Evolutionary conservation across 768 basidiomycete genomes (phyloP), one percentile per base, ranked within the genome.

Genomic region (Boletus coccyginus): DNA sequence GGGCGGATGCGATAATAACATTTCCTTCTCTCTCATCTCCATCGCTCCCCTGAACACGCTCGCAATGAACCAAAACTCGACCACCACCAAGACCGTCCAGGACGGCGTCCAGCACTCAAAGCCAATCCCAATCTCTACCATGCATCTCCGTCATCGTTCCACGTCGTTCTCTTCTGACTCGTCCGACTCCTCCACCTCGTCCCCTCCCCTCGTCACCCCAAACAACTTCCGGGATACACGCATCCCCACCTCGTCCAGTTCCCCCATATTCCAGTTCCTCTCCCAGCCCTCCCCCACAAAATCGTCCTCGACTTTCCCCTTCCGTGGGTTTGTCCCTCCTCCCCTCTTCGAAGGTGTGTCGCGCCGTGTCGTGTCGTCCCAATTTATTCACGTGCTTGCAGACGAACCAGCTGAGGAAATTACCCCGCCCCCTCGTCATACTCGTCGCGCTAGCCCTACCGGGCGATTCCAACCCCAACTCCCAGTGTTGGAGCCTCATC

Each of bases 191-290:
- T 72, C 81, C 43, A 77, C 76, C 54, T 82, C 86, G 2, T 75
- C 82, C 13, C 77, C 78, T 3, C 80, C 82, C 40, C 69, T 80
- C 21, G 74, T 74, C 40, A 84, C 84, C 3, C 86, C 85, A 24
- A 66, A 75, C 45, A 75, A 76, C 11, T 59, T 73, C 2, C 60
- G 68, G 12, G 72, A 75, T 3, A 75, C 80, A 3, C 77, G 76
- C 44, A 64, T 84, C 46, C 73, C 77, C 8, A 66, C 78, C 11
- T 83, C 85, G 5, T 81, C 87, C 7, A 80, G 77, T 6, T 89
- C 89, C 5, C 90, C 90, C 45, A 86, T 90, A 52, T 71, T 91
- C 48, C 85, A 87, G 68, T 86, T 88, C 70, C 68, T 90, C 41
- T 70, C 69, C 48, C 83, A 86, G 60, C 82, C 85, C 1, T 83